phyloP scores from a whole-genome alignment of 495 filamentous ascomycete species.

The Sordaria brevicollis region DNA sequence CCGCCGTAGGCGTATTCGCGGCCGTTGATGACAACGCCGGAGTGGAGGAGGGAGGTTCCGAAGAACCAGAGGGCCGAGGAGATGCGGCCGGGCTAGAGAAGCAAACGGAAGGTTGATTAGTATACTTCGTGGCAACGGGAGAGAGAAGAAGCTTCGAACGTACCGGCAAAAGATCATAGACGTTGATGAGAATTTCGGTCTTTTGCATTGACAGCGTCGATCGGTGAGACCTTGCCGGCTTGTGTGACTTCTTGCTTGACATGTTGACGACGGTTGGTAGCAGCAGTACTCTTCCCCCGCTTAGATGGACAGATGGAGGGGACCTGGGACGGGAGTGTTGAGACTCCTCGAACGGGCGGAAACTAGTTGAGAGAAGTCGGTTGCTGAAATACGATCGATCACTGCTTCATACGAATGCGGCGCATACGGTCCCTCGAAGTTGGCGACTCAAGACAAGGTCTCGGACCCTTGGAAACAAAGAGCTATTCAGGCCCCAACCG shows the following conservation, averaged over 20 bases:
- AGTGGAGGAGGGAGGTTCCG: conserved; percentile 63
- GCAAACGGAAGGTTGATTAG: background rate
- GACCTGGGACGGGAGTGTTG: background rate
- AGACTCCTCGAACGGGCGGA: background rate
- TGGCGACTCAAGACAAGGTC: background rate
- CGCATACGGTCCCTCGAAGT: background rate
- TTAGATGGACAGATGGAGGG: background rate
- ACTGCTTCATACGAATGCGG: background rate
- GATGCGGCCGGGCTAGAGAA: conserved; percentile 51
- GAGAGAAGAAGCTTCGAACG: conserved; percentile 12
- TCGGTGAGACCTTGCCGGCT: conserved; percentile 37
- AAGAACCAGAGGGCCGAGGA: conserved; percentile 61
- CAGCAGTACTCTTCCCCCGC: background rate
- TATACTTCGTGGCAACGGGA: background rate
- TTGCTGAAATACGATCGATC: background rate
- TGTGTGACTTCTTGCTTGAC: conserved; percentile 22
- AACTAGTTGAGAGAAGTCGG: background rate
- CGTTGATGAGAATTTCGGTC: conserved; percentile 66
- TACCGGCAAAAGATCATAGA: conserved; percentile 70
- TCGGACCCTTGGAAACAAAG: background rate
- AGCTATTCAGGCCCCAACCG: background rate
- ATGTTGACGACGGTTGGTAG: background rate
- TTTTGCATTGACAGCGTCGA: conserved; percentile 51
- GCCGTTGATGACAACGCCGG: conserved; percentile 65
- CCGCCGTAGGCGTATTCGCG: conserved; percentile 79